Conservation (phyloP, 2,329 filamentous ascomycete genomes). For the Sporothrix euskadiensis region DNA sequence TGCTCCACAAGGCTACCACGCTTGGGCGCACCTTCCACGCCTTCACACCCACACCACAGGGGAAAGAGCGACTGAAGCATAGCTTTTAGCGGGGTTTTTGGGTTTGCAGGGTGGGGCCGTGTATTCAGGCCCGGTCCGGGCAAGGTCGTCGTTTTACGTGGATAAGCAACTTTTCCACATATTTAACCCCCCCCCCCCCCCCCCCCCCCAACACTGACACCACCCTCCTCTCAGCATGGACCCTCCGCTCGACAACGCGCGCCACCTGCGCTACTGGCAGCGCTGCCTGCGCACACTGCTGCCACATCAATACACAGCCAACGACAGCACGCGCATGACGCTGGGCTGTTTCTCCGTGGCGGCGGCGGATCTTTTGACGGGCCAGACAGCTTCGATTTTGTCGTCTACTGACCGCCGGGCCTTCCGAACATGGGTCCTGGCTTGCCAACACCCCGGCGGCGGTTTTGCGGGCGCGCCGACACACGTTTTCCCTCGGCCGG, state of each 20-base stretch:
- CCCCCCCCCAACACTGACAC: neutral
- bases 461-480: constrained; percentile 87
- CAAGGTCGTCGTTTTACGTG: neutral
- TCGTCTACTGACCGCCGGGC: constrained; percentile 46
- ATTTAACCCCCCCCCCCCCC: no score
- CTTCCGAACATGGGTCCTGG: constrained; percentile 76
- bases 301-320: constrained; percentile 79
- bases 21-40: neutral
- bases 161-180: neutral
- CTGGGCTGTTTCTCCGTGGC: constrained; percentile 88
- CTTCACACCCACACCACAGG: neutral
- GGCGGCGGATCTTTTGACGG: constrained; percentile 74
- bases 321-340: constrained; percentile 87
- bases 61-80: neutral
- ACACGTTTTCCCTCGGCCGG: constrained; percentile 50
- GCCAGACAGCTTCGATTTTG: constrained; percentile 38
- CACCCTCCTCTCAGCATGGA: constrained; percentile 26
- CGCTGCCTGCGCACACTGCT: constrained; percentile 81
- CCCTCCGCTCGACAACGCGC: constrained; percentile 56
- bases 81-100: neutral
- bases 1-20: constrained; percentile 10
- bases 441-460: constrained; percentile 79
- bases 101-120: no score
- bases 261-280: constrained; percentile 89
- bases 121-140: neutral